Conservation (phyloP, 441 rosid genomes). For the Eutrema salsugineum region DNA sequence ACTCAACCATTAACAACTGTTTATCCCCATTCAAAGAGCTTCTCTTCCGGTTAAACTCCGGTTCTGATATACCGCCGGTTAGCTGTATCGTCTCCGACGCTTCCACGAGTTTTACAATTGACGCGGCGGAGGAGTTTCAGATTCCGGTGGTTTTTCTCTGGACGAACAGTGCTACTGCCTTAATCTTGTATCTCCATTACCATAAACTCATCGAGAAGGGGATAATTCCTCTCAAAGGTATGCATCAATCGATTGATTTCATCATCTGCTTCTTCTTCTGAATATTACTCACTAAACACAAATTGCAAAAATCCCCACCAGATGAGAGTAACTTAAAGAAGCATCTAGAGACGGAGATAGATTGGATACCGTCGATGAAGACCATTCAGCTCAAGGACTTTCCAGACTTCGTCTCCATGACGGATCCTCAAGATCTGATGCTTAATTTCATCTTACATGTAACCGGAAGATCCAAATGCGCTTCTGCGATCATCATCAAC, state of each 20-base stretch:
- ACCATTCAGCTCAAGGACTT: conserved; percentile 39
- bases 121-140: conserved; percentile 33
- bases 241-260: no score
- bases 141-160: conserved; percentile 37
- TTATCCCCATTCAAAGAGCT: neutral
- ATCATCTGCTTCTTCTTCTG: no score
- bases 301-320: neutral
- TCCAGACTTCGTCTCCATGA: conserved; percentile 45
- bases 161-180: conserved; percentile 36
- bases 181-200: conserved; percentile 27
- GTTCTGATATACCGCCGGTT: conserved; percentile 16
- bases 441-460: neutral
- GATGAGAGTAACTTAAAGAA: neutral
- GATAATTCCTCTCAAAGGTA: conserved; percentile 24
- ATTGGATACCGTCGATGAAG: conserved; percentile 42
- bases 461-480: conserved; percentile 20
- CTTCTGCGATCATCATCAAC: conserved; percentile 35
- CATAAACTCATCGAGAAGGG: conserved; percentile 27
- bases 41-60: conserved; percentile 13
- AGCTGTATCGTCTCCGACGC: conserved; percentile 33
- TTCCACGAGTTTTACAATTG: conserved; percentile 33
- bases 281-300: no score
- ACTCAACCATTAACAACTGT: conserved; percentile 16
- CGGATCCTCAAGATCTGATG: conserved; percentile 32
- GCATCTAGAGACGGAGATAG: conserved; percentile 32